Base-by-base conservation (phyloP, 176 grass and related monocot species). In the Rhynchospora tenuis region DNA sequence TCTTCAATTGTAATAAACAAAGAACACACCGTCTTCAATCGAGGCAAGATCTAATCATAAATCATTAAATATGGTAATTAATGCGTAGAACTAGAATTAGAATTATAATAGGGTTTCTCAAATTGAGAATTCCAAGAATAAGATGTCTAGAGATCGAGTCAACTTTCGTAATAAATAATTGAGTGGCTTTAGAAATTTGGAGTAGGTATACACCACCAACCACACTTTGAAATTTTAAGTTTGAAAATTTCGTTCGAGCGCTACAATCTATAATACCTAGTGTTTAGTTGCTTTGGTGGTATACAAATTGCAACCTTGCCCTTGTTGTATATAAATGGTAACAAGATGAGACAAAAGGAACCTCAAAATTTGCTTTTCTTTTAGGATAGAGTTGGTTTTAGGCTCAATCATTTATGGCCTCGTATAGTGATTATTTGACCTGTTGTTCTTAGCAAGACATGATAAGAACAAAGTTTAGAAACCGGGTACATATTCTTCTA, bases 191-290 rank as follows among this genome's bases (percentile, higher is more conserved):
- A 38, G 59, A 22, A 70, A 46, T 24, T 73, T 45, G 61, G 80
- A 81, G 68, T 84, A 64, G 79, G 79, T 81, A 26, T 26, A 23
- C 56, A 83, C 33, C 90, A 95, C 88, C 93, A 92, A 86, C 84
- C 79, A n/a, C 43, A 74, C 61, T 83, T 83, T 31, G 47, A 74
- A 74, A n/a, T n/a, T 84, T 74, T 56, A 74, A 84, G 27, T 84
- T 75, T 44, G 26, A 74, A 84, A 73, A 15, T 64, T 82, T 76
- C 19, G 58, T 50, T 64, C 28, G 29, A 7, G 51, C 17, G 29
- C 45, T 63, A 64, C 50, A 48, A 81, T 46, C 12, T 81, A 57
- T 29, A 29, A 57, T 79, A 16, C 17, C 43, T 74, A 59, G 26
- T 78, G 73, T 54, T 29, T 59, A 17, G 4, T n/a, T 1, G 38